Evolutionary conservation across 371 early-diverging fungal genomes (phyloP).

Genomic region (Mortierella sp.): DNA sequence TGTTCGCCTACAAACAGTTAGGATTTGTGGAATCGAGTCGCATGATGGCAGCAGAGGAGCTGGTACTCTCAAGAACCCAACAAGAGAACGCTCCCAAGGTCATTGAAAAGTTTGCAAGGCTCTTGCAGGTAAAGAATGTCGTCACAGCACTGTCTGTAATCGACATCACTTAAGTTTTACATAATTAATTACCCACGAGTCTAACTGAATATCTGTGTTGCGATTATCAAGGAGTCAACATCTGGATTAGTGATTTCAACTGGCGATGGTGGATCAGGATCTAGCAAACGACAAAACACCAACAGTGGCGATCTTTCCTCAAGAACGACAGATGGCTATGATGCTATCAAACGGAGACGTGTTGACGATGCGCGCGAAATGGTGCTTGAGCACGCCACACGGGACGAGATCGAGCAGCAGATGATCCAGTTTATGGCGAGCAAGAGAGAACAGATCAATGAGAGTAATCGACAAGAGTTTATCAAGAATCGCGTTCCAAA

Average conservation of each 20-base stretch:
- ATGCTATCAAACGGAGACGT: slow-evolving; percentile 43
- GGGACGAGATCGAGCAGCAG: slow-evolving; percentile 51
- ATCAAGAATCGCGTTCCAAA: slow-evolving; percentile 42
- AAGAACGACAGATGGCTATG: slow-evolving; percentile 16
- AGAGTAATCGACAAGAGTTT: slow-evolving; percentile 81
- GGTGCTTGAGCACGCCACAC: slow-evolving; percentile 31
- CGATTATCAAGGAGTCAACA: slow-evolving; percentile 15
- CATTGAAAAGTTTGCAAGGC: slow-evolving; percentile 36
- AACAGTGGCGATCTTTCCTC: slow-evolving; percentile 14
- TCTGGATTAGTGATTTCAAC: neutral
- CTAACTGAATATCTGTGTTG: neutral
- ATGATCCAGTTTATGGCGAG: slow-evolving; percentile 72
- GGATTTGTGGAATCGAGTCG: slow-evolving; percentile 50
- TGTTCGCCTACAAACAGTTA: slow-evolving; percentile 19
- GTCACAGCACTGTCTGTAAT: neutral
- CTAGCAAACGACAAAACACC: slow-evolving; percentile 33
- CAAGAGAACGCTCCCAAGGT: slow-evolving; percentile 35
- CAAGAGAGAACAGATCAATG: slow-evolving; percentile 77
- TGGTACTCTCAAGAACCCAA: slow-evolving; percentile 39
- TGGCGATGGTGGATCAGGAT: slow-evolving; percentile 12
- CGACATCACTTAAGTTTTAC: neutral
- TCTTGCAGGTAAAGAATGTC: slow-evolving; percentile 35
- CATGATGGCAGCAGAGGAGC: slow-evolving; percentile 52
- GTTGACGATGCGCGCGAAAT: slow-evolving; percentile 23
- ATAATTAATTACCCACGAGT: neutral